These are phyloP conservation scores for Fusarium hainanense DNA, from an alignment of 2,329 filamentous ascomycete species.

Conservation along the genomic window DNA sequence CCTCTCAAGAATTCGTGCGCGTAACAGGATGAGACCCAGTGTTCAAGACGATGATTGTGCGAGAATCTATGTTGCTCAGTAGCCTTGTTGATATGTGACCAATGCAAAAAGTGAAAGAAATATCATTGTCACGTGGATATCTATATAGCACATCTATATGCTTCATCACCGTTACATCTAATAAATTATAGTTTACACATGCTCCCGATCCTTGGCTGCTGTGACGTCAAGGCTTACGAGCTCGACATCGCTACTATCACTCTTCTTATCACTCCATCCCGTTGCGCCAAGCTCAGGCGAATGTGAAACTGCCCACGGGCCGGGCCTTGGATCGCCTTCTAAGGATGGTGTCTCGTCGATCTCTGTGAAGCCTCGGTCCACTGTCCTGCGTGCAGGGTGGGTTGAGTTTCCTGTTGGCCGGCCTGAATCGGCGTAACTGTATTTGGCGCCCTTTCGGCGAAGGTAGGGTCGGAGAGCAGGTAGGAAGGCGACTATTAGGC, in stretches of 20 bases:
- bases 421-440: conserved; percentile 21
- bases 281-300: conserved; percentile 10
- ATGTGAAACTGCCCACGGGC: background rate
- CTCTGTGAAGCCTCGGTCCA: conserved; percentile 26
- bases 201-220: background rate
- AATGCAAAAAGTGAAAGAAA: background rate
- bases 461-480: conserved; percentile 39
- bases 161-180: background rate
- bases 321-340: background rate
- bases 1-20: background rate
- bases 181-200: background rate
- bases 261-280: conserved; percentile 32
- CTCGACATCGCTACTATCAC: conserved; percentile 24
- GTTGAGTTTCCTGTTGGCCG: conserved; percentile 6
- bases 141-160: background rate
- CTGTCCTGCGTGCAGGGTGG: background rate
- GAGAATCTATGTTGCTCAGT: too few species aligned
- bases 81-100: background rate
- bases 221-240: conserved; percentile 11
- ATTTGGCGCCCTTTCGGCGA: conserved; percentile 4
- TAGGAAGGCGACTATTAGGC: conserved; percentile 37
- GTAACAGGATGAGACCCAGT: background rate
- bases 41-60: background rate
- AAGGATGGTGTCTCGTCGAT: conserved; percentile 27
- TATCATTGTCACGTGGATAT: background rate